phyloP scores from a whole-genome alignment of 2,329 filamentous ascomycete genomes.

The Pezicula radicicola region DNA sequence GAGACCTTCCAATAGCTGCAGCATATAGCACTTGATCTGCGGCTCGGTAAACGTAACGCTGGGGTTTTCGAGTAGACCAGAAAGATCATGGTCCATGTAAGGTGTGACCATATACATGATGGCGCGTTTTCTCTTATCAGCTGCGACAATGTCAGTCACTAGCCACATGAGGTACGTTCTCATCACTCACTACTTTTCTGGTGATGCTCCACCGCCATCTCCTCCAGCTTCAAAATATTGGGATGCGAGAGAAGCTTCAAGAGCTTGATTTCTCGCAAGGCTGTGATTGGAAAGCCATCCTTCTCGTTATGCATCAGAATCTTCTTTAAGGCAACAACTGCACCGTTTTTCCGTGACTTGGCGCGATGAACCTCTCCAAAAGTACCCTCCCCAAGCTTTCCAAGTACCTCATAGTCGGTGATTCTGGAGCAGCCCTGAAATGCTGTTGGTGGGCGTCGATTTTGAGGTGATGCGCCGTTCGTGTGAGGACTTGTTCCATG shows the following conservation, averaged over 20 bases:
- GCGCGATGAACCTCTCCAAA: slow-evolving; percentile 98
- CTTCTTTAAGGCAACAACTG: slow-evolving; percentile 88
- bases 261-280: slow-evolving; percentile 94
- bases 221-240: slow-evolving; percentile 83
- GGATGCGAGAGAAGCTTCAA: slow-evolving; percentile 90
- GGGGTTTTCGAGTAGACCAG: slow-evolving; percentile 92
- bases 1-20: slow-evolving; percentile 86
- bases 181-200: slow-evolving; percentile 30
- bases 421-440: slow-evolving; percentile 87
- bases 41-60: slow-evolving; percentile 81
- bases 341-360: slow-evolving; percentile 69
- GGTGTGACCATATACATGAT: slow-evolving; percentile 99
- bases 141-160: slow-evolving; percentile 36
- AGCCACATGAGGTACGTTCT: slow-evolving; percentile 1
- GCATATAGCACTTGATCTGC: slow-evolving; percentile 97
- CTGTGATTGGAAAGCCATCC: slow-evolving; percentile 98
- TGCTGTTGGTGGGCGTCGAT: slow-evolving; percentile 49
- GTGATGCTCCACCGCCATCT: slow-evolving; percentile 90
- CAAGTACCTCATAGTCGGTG: slow-evolving; percentile 72
- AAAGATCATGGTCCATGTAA: slow-evolving; percentile 99
- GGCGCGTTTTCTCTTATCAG: slow-evolving; percentile 74
- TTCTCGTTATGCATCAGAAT: slow-evolving; percentile 99
- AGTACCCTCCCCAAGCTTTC: slow-evolving; percentile 90
- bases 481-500: slow-evolving; percentile 15
- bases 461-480: slow-evolving; percentile 43